Evolutionary conservation across 805 yeast species (phyloP).

Genomic region (Ogataea allantospora): DNA sequence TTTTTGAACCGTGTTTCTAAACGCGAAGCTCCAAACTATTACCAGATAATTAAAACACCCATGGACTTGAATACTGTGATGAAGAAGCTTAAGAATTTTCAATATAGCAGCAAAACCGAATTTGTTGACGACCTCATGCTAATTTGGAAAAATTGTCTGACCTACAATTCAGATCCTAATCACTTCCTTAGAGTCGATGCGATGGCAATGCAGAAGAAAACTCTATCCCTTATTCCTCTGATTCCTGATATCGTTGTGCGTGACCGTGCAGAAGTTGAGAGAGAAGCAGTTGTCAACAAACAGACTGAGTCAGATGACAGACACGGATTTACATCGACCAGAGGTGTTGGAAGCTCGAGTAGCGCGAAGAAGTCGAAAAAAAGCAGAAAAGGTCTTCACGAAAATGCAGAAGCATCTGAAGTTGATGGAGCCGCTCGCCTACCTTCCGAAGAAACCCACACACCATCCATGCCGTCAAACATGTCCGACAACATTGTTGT

Average conservation of each 20-base stretch:
- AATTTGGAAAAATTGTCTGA: conserved; percentile 92
- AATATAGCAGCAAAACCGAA: conserved; percentile 79
- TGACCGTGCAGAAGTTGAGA: conserved; percentile 69
- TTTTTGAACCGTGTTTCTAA: conserved; percentile 94
- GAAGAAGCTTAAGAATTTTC: conserved; percentile 80
- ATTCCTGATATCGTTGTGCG: conserved; percentile 87
- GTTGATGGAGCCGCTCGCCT: no score
- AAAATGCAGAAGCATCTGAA: conserved; percentile 5
- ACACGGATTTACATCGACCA: conserved; percentile 29
- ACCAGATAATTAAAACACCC: conserved; percentile 83
- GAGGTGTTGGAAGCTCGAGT: conserved; percentile 32
- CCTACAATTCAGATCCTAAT: conserved; percentile 91
- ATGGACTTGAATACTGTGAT: conserved; percentile 96
- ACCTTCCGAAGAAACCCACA: no score
- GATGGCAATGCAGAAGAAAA: conserved; percentile 90
- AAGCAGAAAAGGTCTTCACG: conserved; percentile 37
- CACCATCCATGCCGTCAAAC: background rate
- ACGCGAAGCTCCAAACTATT: conserved; percentile 97
- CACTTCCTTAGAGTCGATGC: conserved; percentile 92
- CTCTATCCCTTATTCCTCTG: conserved; percentile 69
- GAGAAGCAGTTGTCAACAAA: conserved; percentile 51
- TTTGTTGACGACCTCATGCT: conserved; percentile 95
- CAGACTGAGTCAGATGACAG: conserved; percentile 31
- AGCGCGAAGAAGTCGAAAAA: conserved; percentile 37
- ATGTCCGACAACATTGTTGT: background rate